phyloP scores from a whole-genome alignment of 1,284 basidiomycete species.

The Microbotryomycetes sp. region DNA sequence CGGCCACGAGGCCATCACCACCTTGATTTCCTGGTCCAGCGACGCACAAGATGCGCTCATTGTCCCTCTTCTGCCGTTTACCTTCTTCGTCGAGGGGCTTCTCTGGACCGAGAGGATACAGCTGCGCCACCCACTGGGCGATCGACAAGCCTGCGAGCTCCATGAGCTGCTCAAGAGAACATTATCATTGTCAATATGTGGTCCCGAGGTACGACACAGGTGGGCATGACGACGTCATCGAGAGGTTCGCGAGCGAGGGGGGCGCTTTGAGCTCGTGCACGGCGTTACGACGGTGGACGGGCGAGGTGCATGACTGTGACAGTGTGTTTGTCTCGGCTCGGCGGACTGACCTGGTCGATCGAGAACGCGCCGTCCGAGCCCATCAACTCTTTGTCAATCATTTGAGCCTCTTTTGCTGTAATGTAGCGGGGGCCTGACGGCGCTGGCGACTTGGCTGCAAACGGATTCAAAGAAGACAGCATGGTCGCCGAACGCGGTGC shows the following conservation, averaged over 20 bases:
- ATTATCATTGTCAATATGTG: no score
- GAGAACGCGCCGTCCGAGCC: slow-evolving; percentile 70
- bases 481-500: not conserved
- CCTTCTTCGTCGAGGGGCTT: slow-evolving; percentile 26
- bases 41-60: slow-evolving; percentile 64
- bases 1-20: slow-evolving; percentile 94
- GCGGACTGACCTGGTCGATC: slow-evolving; percentile 67
- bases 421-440: slow-evolving; percentile 11
- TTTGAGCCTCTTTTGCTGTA: slow-evolving; percentile 29
- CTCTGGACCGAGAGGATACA: slow-evolving; percentile 49
- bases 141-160: slow-evolving; percentile 96
- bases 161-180: slow-evolving; percentile 62
- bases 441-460: not conserved
- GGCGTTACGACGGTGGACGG: no score
- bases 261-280: no score
- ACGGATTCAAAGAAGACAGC: slow-evolving; percentile 1
- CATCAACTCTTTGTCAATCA: slow-evolving; percentile 94
- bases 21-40: slow-evolving; percentile 95
- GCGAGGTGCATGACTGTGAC: not conserved
- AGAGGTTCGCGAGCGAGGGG: not conserved
- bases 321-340: no score
- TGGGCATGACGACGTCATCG: not conserved
- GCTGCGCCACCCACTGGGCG: slow-evolving; percentile 74
- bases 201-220: not conserved
- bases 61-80: slow-evolving; percentile 23